Conservation (phyloP, 441 rosid genomes). For the Brassica hybrid region DNA sequence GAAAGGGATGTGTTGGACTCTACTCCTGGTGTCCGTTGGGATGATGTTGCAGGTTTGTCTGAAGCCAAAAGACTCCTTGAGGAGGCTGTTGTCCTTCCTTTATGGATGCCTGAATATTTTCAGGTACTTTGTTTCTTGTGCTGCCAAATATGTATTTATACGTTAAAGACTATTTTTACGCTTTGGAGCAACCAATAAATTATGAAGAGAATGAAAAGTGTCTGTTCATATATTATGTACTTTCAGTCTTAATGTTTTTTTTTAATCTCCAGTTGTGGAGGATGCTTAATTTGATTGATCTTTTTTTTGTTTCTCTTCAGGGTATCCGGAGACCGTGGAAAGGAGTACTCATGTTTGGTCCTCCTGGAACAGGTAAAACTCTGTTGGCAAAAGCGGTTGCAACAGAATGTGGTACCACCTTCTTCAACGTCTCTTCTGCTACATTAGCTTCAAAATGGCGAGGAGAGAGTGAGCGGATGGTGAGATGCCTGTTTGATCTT, state of each 20-base stretch:
- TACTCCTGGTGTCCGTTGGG: conserved; percentile 98
- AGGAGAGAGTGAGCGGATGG: conserved; percentile 95
- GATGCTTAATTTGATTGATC: background rate
- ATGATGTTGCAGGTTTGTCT: conserved; percentile 97
- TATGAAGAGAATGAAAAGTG: conserved; percentile 5
- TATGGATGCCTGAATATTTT: conserved; percentile 99
- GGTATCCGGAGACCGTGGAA: conserved; percentile 96
- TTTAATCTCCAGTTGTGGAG: background rate
- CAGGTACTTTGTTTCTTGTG: conserved; percentile 60
- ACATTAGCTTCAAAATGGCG: conserved; percentile 94
- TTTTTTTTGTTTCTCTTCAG: conserved; percentile 5
- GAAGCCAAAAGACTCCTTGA: conserved; percentile 98
- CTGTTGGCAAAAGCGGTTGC: conserved; percentile 95
- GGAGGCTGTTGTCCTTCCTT: conserved; percentile 99
- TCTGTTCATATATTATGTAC: background rate
- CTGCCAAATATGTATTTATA: background rate
- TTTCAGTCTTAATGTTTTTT: background rate
- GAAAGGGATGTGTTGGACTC: conserved; percentile 99
- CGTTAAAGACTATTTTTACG: background rate
- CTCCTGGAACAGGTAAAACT: conserved; percentile 96
- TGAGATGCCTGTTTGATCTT: conserved; percentile 86
- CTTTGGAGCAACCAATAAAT: background rate
- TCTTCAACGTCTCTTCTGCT: conserved; percentile 91
- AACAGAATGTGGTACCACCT: conserved; percentile 89
- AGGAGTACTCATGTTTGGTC: conserved; percentile 80